Conservation (phyloP, 257 asterid genomes). For the Thymus quinquecostatus region DNA sequence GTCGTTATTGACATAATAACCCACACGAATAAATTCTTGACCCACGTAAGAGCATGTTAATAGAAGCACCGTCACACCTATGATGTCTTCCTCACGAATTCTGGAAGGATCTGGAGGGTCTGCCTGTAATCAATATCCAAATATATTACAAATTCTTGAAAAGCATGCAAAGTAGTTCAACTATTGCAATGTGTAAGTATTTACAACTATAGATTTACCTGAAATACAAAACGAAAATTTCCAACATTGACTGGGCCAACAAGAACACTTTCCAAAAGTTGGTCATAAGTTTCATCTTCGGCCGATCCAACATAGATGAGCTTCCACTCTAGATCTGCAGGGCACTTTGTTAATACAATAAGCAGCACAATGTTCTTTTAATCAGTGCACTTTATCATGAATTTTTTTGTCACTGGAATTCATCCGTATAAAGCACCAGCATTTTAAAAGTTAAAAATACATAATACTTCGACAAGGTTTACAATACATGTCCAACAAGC, state of each 20-base stretch:
- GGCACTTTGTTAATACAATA: conserved; percentile 24
- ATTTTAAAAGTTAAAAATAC: neutral
- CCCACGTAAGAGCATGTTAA: conserved; percentile 91
- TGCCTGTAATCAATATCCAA: conserved; percentile 54
- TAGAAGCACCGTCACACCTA: conserved; percentile 93
- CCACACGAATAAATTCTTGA: conserved; percentile 93
- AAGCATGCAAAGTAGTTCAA: neutral
- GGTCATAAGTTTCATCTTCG: conserved; percentile 96
- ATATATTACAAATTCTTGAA: conserved; percentile 3
- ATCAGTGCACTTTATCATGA: conserved; percentile 13
- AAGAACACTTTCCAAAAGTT: conserved; percentile 92
- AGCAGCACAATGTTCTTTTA: conserved; percentile 2
- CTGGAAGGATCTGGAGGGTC: conserved; percentile 96
- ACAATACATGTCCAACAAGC: neutral
- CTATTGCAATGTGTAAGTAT: neutral
- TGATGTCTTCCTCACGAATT: conserved; percentile 93
- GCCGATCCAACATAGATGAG: conserved; percentile 98
- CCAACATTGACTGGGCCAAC: conserved; percentile 99
- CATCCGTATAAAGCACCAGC: neutral
- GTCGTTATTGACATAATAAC: conserved; percentile 93
- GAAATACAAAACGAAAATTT: conserved; percentile 86
- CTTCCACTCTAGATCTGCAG: conserved; percentile 97
- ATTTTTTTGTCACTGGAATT: too few species aligned
- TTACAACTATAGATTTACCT: conserved; percentile 46
- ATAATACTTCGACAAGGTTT: neutral